phyloP scores from a whole-genome alignment of 345 rosid genomes.

The Carallia pectinifolia region DNA sequence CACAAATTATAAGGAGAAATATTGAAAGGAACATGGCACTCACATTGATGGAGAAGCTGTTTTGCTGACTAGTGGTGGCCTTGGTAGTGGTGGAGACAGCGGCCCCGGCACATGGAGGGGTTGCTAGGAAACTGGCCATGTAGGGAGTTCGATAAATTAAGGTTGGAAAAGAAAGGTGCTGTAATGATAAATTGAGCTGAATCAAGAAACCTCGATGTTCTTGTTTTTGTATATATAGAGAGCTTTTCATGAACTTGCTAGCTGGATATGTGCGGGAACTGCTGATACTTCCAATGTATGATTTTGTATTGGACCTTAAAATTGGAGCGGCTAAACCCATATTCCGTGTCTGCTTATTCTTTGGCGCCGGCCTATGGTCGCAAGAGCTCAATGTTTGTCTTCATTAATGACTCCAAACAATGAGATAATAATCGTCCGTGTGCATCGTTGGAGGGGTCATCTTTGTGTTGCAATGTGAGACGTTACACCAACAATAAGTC shows the following conservation, averaged over 20 bases:
- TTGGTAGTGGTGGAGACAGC: slow-evolving; percentile 12
- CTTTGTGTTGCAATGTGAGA: too few relatives aligned
- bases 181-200: slow-evolving; percentile 4
- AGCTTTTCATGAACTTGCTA: neutral
- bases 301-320: slow-evolving; percentile 16
- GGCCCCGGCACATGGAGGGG: slow-evolving; percentile 21
- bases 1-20: neutral
- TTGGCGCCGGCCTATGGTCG: neutral
- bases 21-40: neutral
- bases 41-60: slow-evolving; percentile 30
- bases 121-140: slow-evolving; percentile 39
- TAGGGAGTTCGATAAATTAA: neutral
- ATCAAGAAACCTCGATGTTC: neutral
- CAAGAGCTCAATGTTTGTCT: too few relatives aligned
- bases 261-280: slow-evolving; percentile 5
- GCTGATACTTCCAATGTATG: slow-evolving; percentile 27
- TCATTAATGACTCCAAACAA: too few relatives aligned
- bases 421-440: too few relatives aligned
- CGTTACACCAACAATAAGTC: too few relatives aligned
- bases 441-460: too few relatives aligned
- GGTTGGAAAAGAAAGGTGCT: neutral
- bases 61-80: slow-evolving; percentile 11
- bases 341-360: slow-evolving; percentile 17
- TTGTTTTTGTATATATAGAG: slow-evolving; percentile 18
- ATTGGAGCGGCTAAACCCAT: slow-evolving; percentile 24